Evolutionary conservation across 495 filamentous ascomycete genomes (phyloP), one percentile per base, ranked within the genome.

Genomic region (Chaetomidium leptoderma): DNA sequence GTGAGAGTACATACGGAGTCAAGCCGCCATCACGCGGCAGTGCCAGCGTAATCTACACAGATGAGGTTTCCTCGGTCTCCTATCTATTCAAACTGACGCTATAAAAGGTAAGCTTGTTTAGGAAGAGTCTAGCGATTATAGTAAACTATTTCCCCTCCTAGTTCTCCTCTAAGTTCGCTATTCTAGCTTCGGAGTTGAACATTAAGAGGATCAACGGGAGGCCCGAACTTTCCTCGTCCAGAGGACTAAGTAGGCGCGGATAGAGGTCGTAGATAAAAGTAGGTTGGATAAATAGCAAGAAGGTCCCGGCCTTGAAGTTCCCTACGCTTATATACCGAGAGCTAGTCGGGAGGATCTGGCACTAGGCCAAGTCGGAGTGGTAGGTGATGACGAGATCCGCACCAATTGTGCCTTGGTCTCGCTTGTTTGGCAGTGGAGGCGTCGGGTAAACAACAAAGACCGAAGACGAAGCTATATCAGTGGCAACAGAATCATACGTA

Each of bases 301-400:
- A 39, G 14, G 36, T 17, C 21, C 42, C 42, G 23, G 42, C 42
- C 42, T 45, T 45, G 42, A 47, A 47, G 45, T 16, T 32, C 1
- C 45, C 45, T 19, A 26, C 2, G 17, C 26, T 47, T 2, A 26
- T 47, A 10, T 47, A 47, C 6, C 46, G 46, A 16, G 46, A 49
- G 29, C 29, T 7, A 11, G 29, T 3, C 35, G 9, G n/a, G n/a
- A 49, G 46, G 46, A 49, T 35, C 6, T 21, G 29, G 10, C 30
- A 49, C 46, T 21, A 29, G 9, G 46, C 29, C 46, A 49, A 23
- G 46, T 49, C 46, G 29, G 30, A 49, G 30, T 49, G 17, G 46
- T 49, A 49, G 44, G 44, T 47, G 44, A 47, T 13, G 9, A 47
- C 30, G 44, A 47, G 24, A 17, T 30, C 44, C 6, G 24, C 44